phyloP scores from a whole-genome alignment of 352 stramenopile species.

The Globisporangium iwayamae region DNA sequence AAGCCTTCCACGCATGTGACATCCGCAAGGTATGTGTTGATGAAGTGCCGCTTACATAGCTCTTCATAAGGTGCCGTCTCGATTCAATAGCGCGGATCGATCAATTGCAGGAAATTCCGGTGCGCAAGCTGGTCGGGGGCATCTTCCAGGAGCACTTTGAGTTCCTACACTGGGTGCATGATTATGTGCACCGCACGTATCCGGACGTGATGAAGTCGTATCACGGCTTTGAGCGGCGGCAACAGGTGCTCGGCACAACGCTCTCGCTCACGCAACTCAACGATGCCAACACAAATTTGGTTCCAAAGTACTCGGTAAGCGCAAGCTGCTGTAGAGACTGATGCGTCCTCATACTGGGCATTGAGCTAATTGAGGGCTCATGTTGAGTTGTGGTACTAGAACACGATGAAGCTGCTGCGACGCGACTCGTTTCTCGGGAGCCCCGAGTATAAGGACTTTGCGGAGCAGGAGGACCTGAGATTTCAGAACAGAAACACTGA shows the following conservation, averaged over 20 bases:
- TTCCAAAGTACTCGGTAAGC: slow-evolving; percentile 51
- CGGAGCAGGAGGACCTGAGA: not conserved
- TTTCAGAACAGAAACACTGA: not conserved
- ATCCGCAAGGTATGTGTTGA: slow-evolving; percentile 44
- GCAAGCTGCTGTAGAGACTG: not conserved
- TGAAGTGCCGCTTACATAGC: not conserved
- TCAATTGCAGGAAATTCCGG: slow-evolving; percentile 46
- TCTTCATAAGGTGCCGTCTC: not conserved
- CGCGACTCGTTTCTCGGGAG: slow-evolving; percentile 20
- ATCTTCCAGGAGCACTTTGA: slow-evolving; percentile 83
- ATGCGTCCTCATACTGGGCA: not conserved
- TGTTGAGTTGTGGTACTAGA: slow-evolving; percentile 18
- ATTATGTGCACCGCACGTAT: slow-evolving; percentile 74
- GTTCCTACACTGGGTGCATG: slow-evolving; percentile 79
- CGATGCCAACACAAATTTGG: slow-evolving; percentile 52
- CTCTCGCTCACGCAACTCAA: slow-evolving; percentile 28
- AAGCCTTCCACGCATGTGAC: slow-evolving; percentile 53
- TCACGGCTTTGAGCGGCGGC: slow-evolving; percentile 48
- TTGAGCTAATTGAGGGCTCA: not conserved
- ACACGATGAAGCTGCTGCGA: slow-evolving; percentile 27
- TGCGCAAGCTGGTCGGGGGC: slow-evolving; percentile 60
- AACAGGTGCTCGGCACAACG: slow-evolving; percentile 35
- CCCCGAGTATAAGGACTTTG: slow-evolving; percentile 1
- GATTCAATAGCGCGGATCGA: not conserved
- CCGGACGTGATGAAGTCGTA: slow-evolving; percentile 54